phyloP scores from a whole-genome alignment of 2,329 filamentous ascomycete species.

The Penicillium sp. region DNA sequence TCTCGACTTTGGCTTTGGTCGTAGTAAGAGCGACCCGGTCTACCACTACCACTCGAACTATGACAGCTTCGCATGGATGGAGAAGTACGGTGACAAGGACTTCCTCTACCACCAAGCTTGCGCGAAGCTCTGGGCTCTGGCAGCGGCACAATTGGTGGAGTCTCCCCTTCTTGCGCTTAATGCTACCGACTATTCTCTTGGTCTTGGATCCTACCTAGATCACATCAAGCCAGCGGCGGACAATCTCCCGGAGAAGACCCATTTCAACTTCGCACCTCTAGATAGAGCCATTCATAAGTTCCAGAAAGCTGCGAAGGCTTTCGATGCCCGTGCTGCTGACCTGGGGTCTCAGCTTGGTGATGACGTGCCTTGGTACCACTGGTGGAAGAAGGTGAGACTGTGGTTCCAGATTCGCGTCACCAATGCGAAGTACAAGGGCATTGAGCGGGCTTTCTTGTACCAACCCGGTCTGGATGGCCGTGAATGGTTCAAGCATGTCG shows the following conservation, averaged over 20 bases:
- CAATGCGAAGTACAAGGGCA: conserved; percentile 78
- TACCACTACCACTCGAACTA: conserved; percentile 85
- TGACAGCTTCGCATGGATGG: conserved; percentile 82
- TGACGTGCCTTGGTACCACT: conserved; percentile 74
- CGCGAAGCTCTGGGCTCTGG: conserved; percentile 63
- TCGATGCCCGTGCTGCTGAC: conserved; percentile 52
- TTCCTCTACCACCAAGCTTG: conserved; percentile 62
- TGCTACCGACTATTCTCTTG: conserved; percentile 62
- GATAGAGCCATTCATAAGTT: conserved; percentile 52
- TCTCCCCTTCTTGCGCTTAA: conserved; percentile 62
- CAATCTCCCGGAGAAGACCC: conserved; percentile 21
- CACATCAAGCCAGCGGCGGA: conserved; percentile 28
- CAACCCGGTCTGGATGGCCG: conserved; percentile 72
- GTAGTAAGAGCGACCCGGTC: conserved; percentile 44
- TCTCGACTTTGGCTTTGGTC: conserved; percentile 61
- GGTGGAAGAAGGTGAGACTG: conserved; percentile 64
- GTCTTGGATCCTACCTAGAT: conserved; percentile 49
- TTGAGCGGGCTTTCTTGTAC: conserved; percentile 80
- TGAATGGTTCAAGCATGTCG: conserved; percentile 90
- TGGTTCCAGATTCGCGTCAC: conserved; percentile 62
- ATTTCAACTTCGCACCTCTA: conserved; percentile 47
- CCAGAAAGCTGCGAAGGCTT: conserved; percentile 46
- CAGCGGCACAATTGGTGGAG: conserved; percentile 61
- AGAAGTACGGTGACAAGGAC: conserved; percentile 66
- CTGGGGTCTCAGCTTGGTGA: conserved; percentile 51